Conservation (phyloP, 805 yeast species). For the Yarrowia porcina region DNA sequence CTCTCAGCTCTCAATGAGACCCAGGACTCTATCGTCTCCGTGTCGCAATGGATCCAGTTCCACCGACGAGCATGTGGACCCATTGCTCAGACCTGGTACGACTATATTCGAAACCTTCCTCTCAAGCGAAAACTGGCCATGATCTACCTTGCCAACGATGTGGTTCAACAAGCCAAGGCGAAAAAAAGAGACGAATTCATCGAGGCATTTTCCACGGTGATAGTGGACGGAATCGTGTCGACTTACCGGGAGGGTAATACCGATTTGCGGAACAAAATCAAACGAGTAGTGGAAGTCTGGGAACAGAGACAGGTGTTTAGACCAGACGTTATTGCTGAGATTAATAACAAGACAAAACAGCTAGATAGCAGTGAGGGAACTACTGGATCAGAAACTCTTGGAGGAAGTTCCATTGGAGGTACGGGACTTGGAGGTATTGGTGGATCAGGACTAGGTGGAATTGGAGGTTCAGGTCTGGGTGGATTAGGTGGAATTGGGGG, state of each 20-base stretch:
- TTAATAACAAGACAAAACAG: slow-evolving; percentile 33
- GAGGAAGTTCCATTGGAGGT: slow-evolving; percentile 5
- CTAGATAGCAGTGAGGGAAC: neutral
- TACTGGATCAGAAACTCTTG: neutral
- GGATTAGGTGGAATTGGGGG: slow-evolving; percentile 12
- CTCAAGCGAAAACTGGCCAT: slow-evolving; percentile 51
- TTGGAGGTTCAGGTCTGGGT: slow-evolving; percentile 1
- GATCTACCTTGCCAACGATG: slow-evolving; percentile 74
- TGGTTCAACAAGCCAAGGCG: slow-evolving; percentile 72
- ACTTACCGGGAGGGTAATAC: slow-evolving; percentile 41
- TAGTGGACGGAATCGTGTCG: slow-evolving; percentile 40
- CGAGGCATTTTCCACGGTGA: slow-evolving; percentile 49
- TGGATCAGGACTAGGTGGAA: slow-evolving; percentile 10
- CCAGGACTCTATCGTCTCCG: slow-evolving; percentile 69
- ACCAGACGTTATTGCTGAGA: slow-evolving; percentile 36
- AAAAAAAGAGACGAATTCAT: slow-evolving; percentile 58
- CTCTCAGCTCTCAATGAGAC: slow-evolving; percentile 48
- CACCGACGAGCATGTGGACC: slow-evolving; percentile 57
- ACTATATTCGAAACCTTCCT: slow-evolving; percentile 38
- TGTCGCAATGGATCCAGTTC: slow-evolving; percentile 68
- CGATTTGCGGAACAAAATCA: slow-evolving; percentile 51
- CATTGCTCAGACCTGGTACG: slow-evolving; percentile 54
- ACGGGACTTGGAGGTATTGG: slow-evolving; percentile 25
- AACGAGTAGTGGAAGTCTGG: slow-evolving; percentile 65
- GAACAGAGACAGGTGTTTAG: slow-evolving; percentile 54